Evolutionary conservation across 2,329 filamentous ascomycete species (phyloP), one percentile per base, ranked within the genome.

Genomic region (Furcasterigmium furcatum): DNA sequence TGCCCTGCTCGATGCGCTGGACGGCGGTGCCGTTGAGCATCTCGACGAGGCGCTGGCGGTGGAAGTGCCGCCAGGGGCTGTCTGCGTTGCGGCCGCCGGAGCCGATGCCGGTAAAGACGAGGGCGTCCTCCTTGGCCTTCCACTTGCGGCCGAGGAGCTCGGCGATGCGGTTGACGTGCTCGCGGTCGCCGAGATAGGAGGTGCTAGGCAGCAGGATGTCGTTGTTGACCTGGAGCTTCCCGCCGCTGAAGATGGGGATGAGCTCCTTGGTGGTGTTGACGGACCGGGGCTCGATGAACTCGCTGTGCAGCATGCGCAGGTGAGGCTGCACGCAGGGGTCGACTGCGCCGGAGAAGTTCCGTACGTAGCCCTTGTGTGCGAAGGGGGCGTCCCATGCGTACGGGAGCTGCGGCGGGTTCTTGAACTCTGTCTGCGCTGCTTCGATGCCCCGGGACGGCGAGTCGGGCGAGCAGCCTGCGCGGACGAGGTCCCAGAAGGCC

Each of bases 141-240:
- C 84, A 87, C 5, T 67, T 59, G 12, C 76, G 67, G 38, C 84
- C 82, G 46, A 76, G 76, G 9, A 64, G 64, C 8, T 69, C 24
- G 27, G 27, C 40, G 6, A 68, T 59, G 13, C 76, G 67, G 38
- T 84, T 82, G 46, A 76, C 75, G 9, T 64, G 64, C 8, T 69
- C 66, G 55, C 85, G 77, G 9, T 75, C 63, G 16, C 72, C 72
- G 50, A 82, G 76, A 56, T 87, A 87, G 76, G 82, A 82, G 56
- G 78, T 80, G 5, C 79, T 79, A 2, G 81, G 81, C 50, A 84
- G 81, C 24, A 84, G 64, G 44, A 85, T 82, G 55, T 85, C 81
- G 52, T 79, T 83, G 57, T 84, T 84, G 51, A 79, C 71, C 27
- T 74, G 77, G 36, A 82, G 70, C 58, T 85, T 85, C 55, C 76